A percentile compares a stretch with the other conserved stretches of the same genome.
These are phyloP conservation scores for Sphaerosporella brunnea DNA, from an alignment of 495 filamentous ascomycete genomes.

Conservation along the genomic window DNA sequence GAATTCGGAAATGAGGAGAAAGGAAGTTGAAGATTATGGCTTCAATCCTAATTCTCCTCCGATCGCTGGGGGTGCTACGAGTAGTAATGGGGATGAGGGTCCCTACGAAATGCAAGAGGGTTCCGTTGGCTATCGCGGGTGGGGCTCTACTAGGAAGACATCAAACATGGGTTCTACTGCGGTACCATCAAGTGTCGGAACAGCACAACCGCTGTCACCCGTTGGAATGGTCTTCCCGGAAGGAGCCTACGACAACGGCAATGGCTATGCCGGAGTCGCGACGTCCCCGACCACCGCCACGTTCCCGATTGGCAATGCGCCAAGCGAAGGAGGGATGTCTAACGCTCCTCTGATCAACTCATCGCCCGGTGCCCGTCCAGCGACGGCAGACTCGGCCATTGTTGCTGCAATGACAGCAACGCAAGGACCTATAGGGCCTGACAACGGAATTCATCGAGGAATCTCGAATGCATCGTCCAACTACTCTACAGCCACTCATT, in stretches of 20 bases:
- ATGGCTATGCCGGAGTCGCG: conserved; percentile 36
- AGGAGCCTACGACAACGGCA: neutral
- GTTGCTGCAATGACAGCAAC: conserved; percentile 58
- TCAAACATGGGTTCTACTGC: conserved; percentile 85
- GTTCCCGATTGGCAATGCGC: conserved; percentile 35
- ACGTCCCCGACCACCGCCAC: conserved; percentile 52
- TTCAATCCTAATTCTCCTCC: conserved; percentile 77
- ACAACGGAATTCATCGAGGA: conserved; percentile 73
- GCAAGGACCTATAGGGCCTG: conserved; percentile 39
- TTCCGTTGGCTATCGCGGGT: conserved; percentile 71
- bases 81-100: conserved; percentile 26
- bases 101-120: conserved; percentile 53
- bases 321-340: conserved; percentile 40
- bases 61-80: conserved; percentile 26
- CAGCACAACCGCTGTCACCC: conserved; percentile 29
- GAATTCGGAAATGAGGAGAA: conserved; percentile 69
- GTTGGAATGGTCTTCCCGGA: conserved; percentile 61
- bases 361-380: conserved; percentile 31
- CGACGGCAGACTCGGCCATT: conserved; percentile 53
- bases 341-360: conserved; percentile 44
- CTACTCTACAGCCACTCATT: conserved; percentile 67
- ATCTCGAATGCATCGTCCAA: conserved; percentile 93
- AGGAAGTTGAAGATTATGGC: conserved; percentile 90
- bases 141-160: conserved; percentile 80
- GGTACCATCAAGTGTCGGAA: conserved; percentile 58